These are phyloP conservation scores for Sporobolomyces pararoseus DNA, from an alignment of 768 basidiomycete species.

Conservation along the genomic window DNA sequence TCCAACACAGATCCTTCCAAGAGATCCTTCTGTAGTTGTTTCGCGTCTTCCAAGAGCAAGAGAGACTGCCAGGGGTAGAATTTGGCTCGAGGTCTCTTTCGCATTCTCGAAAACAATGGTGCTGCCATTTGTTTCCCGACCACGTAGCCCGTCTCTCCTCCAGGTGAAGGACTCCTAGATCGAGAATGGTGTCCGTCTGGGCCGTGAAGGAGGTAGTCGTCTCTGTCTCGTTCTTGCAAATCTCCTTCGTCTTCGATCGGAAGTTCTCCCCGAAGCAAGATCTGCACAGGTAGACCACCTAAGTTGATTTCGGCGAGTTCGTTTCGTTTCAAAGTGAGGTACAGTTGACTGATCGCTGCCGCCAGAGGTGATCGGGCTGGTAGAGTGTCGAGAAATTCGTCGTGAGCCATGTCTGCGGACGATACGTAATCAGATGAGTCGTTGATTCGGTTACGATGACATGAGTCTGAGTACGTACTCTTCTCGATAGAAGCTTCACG, in stretches of 20 bases:
- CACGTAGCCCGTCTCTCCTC: constrained; percentile 8
- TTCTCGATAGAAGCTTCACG: constrained; percentile 67
- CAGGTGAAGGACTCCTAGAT: constrained; percentile 19
- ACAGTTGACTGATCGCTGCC: constrained; percentile 70
- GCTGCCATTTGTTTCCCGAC: constrained; percentile 21
- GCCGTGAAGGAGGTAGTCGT: constrained; percentile 19
- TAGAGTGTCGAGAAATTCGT: constrained; percentile 51
- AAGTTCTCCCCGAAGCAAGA: constrained; percentile 73
- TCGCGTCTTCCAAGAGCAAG: constrained; percentile 62
- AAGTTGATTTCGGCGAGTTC: constrained; percentile 74
- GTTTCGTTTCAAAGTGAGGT: constrained; percentile 69
- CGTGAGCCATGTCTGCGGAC: constrained; percentile 46
- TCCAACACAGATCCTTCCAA: constrained; percentile 46
- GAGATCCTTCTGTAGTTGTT: constrained; percentile 62
- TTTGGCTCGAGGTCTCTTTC: constrained; percentile 20
- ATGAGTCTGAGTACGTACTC: constrained; percentile 55
- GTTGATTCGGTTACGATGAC: too few relatives aligned
- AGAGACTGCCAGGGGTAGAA: constrained; percentile 90
- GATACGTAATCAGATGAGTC: too few relatives aligned
- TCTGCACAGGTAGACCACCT: constrained; percentile 71
- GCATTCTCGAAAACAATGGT: constrained; percentile 50
- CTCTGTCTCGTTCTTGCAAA: constrained; percentile 66
- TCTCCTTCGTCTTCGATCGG: constrained; percentile 51
- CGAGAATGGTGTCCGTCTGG: constrained; percentile 1
- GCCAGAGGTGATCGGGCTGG: constrained; percentile 59